Evolutionary conservation across 306 rosid species (phyloP).

Genomic region (Carpinus fangiana): DNA sequence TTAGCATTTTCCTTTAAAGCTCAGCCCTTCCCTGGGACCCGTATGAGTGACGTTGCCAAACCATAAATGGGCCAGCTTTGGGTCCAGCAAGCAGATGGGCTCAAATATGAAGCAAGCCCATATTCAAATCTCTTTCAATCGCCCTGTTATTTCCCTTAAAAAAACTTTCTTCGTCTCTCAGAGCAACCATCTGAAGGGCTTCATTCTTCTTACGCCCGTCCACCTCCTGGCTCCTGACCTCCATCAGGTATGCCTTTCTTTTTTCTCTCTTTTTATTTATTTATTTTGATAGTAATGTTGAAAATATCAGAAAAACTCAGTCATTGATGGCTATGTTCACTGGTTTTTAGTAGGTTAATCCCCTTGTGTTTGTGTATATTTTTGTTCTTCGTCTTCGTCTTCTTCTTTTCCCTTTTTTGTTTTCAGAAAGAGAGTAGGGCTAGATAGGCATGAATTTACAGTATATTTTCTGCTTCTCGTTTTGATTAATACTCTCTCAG

Average conservation of each 20-base stretch:
- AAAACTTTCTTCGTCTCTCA: neutral
- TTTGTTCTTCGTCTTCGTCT: neutral
- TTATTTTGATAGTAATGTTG: neutral
- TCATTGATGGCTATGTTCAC: neutral
- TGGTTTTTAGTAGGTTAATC: neutral
- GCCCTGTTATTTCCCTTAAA: neutral
- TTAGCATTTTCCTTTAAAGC: too few species aligned
- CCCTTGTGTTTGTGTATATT: neutral
- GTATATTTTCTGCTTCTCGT: neutral
- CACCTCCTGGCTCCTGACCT: too few species aligned
- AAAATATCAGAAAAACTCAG: neutral
- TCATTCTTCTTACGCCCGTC: neutral
- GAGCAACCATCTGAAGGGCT: neutral
- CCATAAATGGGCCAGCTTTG: neutral
- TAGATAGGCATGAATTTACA: neutral
- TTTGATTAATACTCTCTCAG: neutral
- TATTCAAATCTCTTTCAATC: neutral
- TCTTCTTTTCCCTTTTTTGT: neutral
- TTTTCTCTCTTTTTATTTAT: neutral
- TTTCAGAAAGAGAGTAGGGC: neutral
- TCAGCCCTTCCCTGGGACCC: neutral
- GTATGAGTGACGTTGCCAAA: neutral
- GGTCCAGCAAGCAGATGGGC: neutral
- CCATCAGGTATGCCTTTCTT: neutral
- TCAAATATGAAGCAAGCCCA: neutral